Evolutionary conservation across 2,329 filamentous ascomycete species (phyloP).

Genomic region (Apiospora phragmitis): DNA sequence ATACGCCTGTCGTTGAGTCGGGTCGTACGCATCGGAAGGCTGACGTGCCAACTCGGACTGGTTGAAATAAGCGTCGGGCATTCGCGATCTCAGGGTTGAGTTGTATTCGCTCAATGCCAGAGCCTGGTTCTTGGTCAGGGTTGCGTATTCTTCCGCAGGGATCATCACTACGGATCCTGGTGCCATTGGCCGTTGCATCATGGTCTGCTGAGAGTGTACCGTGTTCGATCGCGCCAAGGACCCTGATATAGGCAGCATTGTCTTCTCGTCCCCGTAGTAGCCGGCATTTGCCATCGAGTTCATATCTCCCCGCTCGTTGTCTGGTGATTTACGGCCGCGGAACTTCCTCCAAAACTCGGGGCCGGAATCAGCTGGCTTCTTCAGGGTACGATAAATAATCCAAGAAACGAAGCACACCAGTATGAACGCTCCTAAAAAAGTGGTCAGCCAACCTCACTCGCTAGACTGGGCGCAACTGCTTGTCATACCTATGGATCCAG

Average conservation of each 20-base stretch:
- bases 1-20: constrained; percentile 36
- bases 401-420: constrained; percentile 45
- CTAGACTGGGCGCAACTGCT: not conserved
- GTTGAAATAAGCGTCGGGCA: constrained; percentile 39
- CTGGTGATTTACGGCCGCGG: constrained; percentile 10
- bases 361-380: constrained; percentile 26
- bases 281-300: constrained; percentile 24
- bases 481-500: constrained; percentile 35
- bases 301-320: constrained; percentile 17
- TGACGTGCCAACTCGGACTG: constrained; percentile 39
- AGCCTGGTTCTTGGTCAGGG: constrained; percentile 27
- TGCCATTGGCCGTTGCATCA: constrained; percentile 19
- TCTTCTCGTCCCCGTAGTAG: constrained; percentile 26
- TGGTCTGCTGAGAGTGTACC: constrained; percentile 18
- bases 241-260: not conserved
- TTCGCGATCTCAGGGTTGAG: constrained; percentile 35
- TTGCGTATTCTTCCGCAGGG: constrained; percentile 16
- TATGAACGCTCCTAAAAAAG: constrained; percentile 41
- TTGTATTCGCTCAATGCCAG: constrained; percentile 27
- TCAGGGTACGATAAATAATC: constrained; percentile 43
- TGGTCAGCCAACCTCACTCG: constrained; percentile 13
- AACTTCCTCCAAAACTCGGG: constrained; percentile 21
- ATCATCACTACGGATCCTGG: constrained; percentile 17
- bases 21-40: constrained; percentile 37
- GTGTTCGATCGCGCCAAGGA: constrained; percentile 20